Conservation (phyloP, 495 filamentous ascomycete species). For the Penicillium turbatum region DNA sequence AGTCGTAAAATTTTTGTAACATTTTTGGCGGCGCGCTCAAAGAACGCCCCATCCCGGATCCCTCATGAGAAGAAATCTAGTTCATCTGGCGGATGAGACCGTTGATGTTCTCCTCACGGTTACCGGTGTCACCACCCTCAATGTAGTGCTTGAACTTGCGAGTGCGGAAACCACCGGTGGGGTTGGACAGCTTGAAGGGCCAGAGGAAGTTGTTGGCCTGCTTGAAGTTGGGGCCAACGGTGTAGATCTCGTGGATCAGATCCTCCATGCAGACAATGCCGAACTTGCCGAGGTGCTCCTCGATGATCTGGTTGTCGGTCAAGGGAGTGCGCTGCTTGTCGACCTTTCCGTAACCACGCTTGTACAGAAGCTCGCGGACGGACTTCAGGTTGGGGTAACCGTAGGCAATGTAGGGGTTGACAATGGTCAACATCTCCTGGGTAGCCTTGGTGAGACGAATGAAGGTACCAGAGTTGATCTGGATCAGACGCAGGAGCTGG, state of each 20-base stretch:
- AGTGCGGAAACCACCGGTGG: slow-evolving; percentile 88
- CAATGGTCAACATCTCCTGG: slow-evolving; percentile 93
- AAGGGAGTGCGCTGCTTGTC: slow-evolving; percentile 93
- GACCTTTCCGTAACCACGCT: slow-evolving; percentile 97
- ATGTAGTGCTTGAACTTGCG: slow-evolving; percentile 99
- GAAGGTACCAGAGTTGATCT: slow-evolving; percentile 99
- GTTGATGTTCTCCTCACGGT: slow-evolving; percentile 99
- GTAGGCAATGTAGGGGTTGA: slow-evolving; percentile 97
- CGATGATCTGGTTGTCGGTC: slow-evolving; percentile 96
- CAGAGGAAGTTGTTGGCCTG: slow-evolving; percentile 99
- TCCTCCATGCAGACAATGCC: slow-evolving; percentile 99
- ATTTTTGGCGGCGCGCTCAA: slow-evolving; percentile 10
- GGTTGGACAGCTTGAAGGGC: slow-evolving; percentile 99
- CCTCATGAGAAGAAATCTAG: slow-evolving; percentile 48
- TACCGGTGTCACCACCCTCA: slow-evolving; percentile 96
- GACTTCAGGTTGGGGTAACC: slow-evolving; percentile 99
- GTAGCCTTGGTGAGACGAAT: slow-evolving; percentile 97
- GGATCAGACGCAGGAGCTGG: slow-evolving; percentile 95
- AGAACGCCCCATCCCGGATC: slow-evolving; percentile 2
- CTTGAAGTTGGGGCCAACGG: slow-evolving; percentile 99
- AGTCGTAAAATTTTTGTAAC: slow-evolving; percentile 21
- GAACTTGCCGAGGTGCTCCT: slow-evolving; percentile 93
- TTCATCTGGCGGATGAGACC: slow-evolving; percentile 96
- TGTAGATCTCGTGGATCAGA: slow-evolving; percentile 98
- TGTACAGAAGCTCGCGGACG: slow-evolving; percentile 98